These are phyloP conservation scores for Gymnopus androsaceus DNA, from an alignment of 1,284 basidiomycete species.

Conservation along the genomic window DNA sequence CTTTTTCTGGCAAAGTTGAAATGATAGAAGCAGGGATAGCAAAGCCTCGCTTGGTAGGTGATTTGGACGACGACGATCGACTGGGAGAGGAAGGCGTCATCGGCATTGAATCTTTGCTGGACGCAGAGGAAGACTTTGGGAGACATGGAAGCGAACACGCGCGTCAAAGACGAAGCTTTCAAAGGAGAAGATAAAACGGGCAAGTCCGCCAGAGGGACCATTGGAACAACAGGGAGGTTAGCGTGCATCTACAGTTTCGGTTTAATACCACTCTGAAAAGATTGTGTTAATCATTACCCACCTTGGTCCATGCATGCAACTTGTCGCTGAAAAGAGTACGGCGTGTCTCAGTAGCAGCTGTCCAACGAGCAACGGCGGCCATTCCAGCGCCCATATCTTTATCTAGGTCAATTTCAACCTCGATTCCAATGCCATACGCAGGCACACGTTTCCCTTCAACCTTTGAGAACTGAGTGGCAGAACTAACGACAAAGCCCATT, in stretches of 20 bases:
- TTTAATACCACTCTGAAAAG: background rate
- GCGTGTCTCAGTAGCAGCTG: slow-evolving; percentile 62
- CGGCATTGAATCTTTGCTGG: slow-evolving; percentile 39
- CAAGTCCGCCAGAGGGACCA: slow-evolving; percentile 64
- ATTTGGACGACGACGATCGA: slow-evolving; percentile 35
- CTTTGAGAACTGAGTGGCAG: slow-evolving; percentile 70
- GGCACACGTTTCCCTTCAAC: slow-evolving; percentile 65
- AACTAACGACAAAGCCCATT: slow-evolving; percentile 74
- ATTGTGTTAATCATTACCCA: slow-evolving; percentile 29
- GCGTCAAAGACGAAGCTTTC: slow-evolving; percentile 70
- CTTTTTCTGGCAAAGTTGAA: slow-evolving; percentile 43
- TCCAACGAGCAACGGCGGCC: slow-evolving; percentile 84
- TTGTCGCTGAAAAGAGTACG: slow-evolving; percentile 59
- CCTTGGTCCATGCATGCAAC: slow-evolving; percentile 65
- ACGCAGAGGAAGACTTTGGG: slow-evolving; percentile 55
- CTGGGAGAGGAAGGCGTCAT: slow-evolving; percentile 47
- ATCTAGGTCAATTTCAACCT: slow-evolving; percentile 81
- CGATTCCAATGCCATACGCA: slow-evolving; percentile 80
- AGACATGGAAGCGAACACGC: slow-evolving; percentile 69
- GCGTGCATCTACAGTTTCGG: slow-evolving; percentile 48
- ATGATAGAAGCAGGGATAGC: slow-evolving; percentile 44
- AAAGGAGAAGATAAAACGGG: slow-evolving; percentile 51
- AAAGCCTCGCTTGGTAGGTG: slow-evolving; percentile 50
- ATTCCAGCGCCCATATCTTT: slow-evolving; percentile 77
- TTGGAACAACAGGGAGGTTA: slow-evolving; percentile 45